Evolutionary conservation across 768 basidiomycete genomes (phyloP), one percentile per base, ranked within the genome.

Genomic region (Cystobasidium ongulense): DNA sequence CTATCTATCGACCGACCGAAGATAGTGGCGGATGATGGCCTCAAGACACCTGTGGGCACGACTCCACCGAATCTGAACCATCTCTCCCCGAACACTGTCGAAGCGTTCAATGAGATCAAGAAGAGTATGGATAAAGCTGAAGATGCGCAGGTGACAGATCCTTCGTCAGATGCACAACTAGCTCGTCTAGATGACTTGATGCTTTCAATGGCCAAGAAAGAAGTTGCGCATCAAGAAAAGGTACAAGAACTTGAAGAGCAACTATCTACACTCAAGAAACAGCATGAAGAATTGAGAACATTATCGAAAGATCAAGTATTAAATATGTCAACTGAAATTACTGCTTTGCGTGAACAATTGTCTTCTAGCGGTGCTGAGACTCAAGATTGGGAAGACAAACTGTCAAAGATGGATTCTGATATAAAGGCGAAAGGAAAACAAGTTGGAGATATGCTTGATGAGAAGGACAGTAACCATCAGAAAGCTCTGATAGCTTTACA

Each of bases 121-220:
- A 85, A 85, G 78, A 87, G 84, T 43, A 86, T 92, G 83, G 85
- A 53, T 13, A 38, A 68, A n/a, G 25, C n/a, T 41, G 27, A 74
- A 67, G n/a, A 86, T 78, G 76, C 82, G 63, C 81, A 25, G 23
- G 4, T 50, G 39, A 17, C 25, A 27, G 29, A 33, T 31, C 15
- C 25, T 31, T 52, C n/a, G n/a, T n/a, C 65, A 31, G 65, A 67
- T 31, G 41, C 29, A 25, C 68, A 71, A 52, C 25, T 71, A 8
- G 71, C 80, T 39, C 85, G 90, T 67, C 83, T 96, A 41, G 93
- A 95, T 77, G 91, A 94, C 78, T 86, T 97, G 18, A 95, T 97
- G 92, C 83, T 89, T 90, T 91, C 95, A 1, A 97, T 98, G 95
- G 94, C 94, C 1, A 89, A 91, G 82, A 98, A 98, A 80, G 96